These are phyloP conservation scores for Flammula alnicola DNA, from an alignment of 1,284 basidiomycete genomes.

Conservation along the genomic window DNA sequence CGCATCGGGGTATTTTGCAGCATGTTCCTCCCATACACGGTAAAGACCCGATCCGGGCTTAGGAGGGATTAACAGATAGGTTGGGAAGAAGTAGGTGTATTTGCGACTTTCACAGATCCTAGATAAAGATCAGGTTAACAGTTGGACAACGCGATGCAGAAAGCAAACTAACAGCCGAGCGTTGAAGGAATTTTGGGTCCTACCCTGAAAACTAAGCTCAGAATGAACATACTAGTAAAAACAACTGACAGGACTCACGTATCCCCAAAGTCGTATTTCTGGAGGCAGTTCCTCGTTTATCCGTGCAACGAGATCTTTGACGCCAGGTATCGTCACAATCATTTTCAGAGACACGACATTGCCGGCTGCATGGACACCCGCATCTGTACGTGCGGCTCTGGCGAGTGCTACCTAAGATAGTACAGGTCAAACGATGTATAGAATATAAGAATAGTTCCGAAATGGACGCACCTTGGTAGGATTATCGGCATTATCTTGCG, in stretches of 20 bases:
- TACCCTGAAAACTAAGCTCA: constrained; percentile 44
- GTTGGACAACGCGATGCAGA: constrained; percentile 18
- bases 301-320: constrained; percentile 72
- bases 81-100: constrained; percentile 97
- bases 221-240: background rate
- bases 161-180: constrained; percentile 72
- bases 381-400: constrained; percentile 94
- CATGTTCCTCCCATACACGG: constrained; percentile 35
- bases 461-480: constrained; percentile 73
- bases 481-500: constrained; percentile 90
- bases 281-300: constrained; percentile 89
- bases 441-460: background rate
- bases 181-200: constrained; percentile 93
- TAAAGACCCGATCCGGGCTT: constrained; percentile 75
- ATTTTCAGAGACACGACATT: constrained; percentile 93
- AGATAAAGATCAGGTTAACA: constrained; percentile 13
- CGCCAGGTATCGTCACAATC: constrained; percentile 77
- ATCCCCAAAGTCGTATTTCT: constrained; percentile 93
- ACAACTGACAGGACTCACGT: constrained; percentile 49
- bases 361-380: constrained; percentile 96
- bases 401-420: constrained; percentile 73
- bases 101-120: constrained; percentile 92
- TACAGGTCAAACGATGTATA: background rate
- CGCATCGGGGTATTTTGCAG: constrained; percentile 13
- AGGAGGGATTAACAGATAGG: constrained; percentile 92